Evolutionary conservation across 2,329 filamentous ascomycete genomes (phyloP).

Genomic region (Endothia cerciana): DNA sequence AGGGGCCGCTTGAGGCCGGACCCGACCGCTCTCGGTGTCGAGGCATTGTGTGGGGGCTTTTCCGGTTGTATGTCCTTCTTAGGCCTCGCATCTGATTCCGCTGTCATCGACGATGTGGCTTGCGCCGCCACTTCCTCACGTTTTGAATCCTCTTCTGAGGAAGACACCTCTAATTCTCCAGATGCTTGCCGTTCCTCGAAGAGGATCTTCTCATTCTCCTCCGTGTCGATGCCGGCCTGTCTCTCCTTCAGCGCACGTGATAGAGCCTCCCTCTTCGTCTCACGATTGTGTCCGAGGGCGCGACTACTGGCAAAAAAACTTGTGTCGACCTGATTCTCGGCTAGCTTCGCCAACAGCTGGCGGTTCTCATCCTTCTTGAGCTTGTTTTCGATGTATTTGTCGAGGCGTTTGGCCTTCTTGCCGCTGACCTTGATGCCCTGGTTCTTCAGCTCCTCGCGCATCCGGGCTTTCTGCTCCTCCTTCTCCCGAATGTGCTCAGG

Average conservation of each 20-base stretch:
- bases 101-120: background rate
- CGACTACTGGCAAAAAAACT: slow-evolving; percentile 78
- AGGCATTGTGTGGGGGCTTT: background rate
- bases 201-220: slow-evolving; percentile 57
- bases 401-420: slow-evolving; percentile 69
- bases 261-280: slow-evolving; percentile 72
- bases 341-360: slow-evolving; percentile 81
- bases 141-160: slow-evolving; percentile 37
- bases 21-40: slow-evolving; percentile 51
- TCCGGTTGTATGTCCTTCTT: background rate
- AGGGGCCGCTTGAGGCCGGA: slow-evolving; percentile 86
- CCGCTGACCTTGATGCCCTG: slow-evolving; percentile 60
- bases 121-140: slow-evolving; percentile 32
- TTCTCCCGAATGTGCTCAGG: slow-evolving; percentile 51
- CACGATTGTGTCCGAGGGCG: slow-evolving; percentile 71
- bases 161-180: slow-evolving; percentile 32
- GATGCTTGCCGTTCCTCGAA: slow-evolving; percentile 49
- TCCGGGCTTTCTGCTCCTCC: slow-evolving; percentile 57
- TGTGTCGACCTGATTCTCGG: slow-evolving; percentile 78
- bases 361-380: slow-evolving; percentile 91
- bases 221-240: slow-evolving; percentile 63
- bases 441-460: slow-evolving; percentile 57
- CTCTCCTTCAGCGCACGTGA: slow-evolving; percentile 66
- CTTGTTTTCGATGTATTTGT: slow-evolving; percentile 83
- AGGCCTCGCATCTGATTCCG: background rate